phyloP scores from a whole-genome alignment of 768 basidiomycete genomes.

The Phlebiopsis gigantea region DNA sequence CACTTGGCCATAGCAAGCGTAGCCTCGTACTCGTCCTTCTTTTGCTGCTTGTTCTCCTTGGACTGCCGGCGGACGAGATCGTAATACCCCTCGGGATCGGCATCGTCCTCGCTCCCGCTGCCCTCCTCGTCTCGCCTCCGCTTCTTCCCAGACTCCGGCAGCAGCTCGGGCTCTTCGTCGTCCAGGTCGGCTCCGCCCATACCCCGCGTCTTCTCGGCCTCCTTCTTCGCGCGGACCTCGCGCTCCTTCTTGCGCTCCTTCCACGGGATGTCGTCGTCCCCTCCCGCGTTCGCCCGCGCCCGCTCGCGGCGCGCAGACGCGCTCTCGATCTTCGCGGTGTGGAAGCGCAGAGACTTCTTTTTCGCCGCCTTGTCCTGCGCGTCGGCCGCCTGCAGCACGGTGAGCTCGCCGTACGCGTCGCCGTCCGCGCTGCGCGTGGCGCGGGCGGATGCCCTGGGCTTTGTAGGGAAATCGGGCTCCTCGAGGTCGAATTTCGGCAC shows the following conservation, averaged over 20 bases:
- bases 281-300: conserved; percentile 65
- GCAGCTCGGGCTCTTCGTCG: conserved; percentile 42
- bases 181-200: conserved; percentile 68
- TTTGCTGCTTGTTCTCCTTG: conserved; percentile 68
- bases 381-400: conserved; percentile 63
- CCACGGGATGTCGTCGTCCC: conserved; percentile 95
- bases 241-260: conserved; percentile 64
- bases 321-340: conserved; percentile 87
- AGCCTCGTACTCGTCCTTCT: conserved; percentile 79
- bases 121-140: conserved; percentile 34
- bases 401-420: conserved; percentile 72
- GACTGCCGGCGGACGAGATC: conserved; percentile 77
- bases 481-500: conserved; percentile 67
- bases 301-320: conserved; percentile 69
- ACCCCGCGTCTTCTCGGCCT: conserved; percentile 41
- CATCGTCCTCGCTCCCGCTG: conserved; percentile 36
- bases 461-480: conserved; percentile 64
- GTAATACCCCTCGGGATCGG: conserved; percentile 77
- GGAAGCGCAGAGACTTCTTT: conserved; percentile 84
- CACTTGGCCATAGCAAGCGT: conserved; percentile 52
- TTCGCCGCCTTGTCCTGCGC: conserved; percentile 79
- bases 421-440: conserved; percentile 21
- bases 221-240: conserved; percentile 51
- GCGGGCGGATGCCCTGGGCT: conserved; percentile 17
- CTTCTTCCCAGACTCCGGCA: conserved; percentile 23